These are phyloP conservation scores for Chamaecrista fasciculata DNA, from an alignment of 306 rosid species.

Conservation along the genomic window DNA sequence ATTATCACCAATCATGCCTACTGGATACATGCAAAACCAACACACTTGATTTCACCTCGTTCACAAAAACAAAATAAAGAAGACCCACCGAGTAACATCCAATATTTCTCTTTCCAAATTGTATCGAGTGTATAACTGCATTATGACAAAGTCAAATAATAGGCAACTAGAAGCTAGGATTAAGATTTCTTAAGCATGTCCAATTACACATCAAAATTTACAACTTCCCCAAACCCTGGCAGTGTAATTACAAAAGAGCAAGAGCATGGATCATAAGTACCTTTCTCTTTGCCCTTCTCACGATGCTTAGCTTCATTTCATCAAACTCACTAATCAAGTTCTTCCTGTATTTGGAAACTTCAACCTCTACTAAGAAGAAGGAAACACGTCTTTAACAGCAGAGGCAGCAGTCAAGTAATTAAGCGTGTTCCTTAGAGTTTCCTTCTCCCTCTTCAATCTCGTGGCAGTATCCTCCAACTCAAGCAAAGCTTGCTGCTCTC, in stretches of 20 bases:
- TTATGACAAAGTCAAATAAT: slow-evolving; percentile 12
- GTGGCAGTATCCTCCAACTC: slow-evolving; percentile 92
- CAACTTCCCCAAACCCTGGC: slow-evolving; percentile 25
- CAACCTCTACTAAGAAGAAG: slow-evolving; percentile 44
- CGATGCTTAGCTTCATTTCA: slow-evolving; percentile 25
- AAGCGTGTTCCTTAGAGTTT: slow-evolving; percentile 83
- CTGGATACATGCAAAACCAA: not conserved
- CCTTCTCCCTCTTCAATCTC: slow-evolving; percentile 84
- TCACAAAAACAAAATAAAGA: not conserved
- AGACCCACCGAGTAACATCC: not conserved
- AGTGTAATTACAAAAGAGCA: slow-evolving; percentile 22
- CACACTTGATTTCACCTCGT: not conserved
- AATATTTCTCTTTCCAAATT: slow-evolving; percentile 11
- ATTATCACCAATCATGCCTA: not conserved
- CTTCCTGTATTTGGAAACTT: not conserved
- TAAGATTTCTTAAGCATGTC: slow-evolving; percentile 23
- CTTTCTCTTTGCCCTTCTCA: slow-evolving; percentile 22
- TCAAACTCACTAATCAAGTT: not conserved
- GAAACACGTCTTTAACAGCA: slow-evolving; percentile 93
- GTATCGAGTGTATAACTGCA: slow-evolving; percentile 12
- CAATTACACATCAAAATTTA: slow-evolving; percentile 45
- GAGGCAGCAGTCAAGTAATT: slow-evolving; percentile 95
- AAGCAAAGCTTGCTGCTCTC: slow-evolving; percentile 94
- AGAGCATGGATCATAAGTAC: slow-evolving; percentile 25
- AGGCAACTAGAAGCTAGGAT: slow-evolving; percentile 3